phyloP scores from a whole-genome alignment of 495 filamentous ascomycete genomes.

The Aspergillus homomorphus region DNA sequence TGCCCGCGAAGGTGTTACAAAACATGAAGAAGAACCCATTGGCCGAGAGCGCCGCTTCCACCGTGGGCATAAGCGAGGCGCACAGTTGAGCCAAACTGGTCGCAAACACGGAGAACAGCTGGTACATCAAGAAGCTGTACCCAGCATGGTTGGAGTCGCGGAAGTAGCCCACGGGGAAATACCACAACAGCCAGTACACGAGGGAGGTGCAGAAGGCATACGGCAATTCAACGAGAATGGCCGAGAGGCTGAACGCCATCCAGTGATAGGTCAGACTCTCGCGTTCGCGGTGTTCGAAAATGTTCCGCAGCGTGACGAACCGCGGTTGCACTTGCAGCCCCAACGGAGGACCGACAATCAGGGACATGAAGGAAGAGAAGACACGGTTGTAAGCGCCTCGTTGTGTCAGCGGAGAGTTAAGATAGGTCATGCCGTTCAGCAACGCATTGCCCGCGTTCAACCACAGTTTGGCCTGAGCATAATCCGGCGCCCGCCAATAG shows the following conservation, averaged over 20 bases:
- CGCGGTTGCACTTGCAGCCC: constrained; percentile 41
- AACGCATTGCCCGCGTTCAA: constrained; percentile 13
- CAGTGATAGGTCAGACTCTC: constrained; percentile 43
- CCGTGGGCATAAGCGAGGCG: constrained; percentile 13
- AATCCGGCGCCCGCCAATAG: constrained; percentile 15
- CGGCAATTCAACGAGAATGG: constrained; percentile 42
- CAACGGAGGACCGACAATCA: constrained; percentile 32
- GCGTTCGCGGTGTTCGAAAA: constrained; percentile 37
- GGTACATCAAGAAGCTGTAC: constrained; percentile 18
- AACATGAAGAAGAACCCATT: constrained; percentile 22
- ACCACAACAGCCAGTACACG: constrained; percentile 41
- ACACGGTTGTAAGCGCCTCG: constrained; percentile 28
- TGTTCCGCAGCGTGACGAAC: constrained; percentile 36
- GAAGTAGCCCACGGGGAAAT: constrained; percentile 31
- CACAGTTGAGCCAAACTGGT: constrained; percentile 17
- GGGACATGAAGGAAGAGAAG: constrained; percentile 17
- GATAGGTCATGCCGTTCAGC: constrained; percentile 23
- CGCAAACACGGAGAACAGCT: constrained; percentile 14
- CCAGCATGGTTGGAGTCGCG: constrained; percentile 11
- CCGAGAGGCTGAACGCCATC: constrained; percentile 38
- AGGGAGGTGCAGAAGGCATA: constrained; percentile 34
- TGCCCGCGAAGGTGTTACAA: constrained; percentile 18
- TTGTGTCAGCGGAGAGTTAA: not conserved
- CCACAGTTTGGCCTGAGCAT: constrained; percentile 7
- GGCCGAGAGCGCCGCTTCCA: constrained; percentile 9